Conservation (phyloP, 805 yeast genomes). For the Saturnispora dispora region DNA sequence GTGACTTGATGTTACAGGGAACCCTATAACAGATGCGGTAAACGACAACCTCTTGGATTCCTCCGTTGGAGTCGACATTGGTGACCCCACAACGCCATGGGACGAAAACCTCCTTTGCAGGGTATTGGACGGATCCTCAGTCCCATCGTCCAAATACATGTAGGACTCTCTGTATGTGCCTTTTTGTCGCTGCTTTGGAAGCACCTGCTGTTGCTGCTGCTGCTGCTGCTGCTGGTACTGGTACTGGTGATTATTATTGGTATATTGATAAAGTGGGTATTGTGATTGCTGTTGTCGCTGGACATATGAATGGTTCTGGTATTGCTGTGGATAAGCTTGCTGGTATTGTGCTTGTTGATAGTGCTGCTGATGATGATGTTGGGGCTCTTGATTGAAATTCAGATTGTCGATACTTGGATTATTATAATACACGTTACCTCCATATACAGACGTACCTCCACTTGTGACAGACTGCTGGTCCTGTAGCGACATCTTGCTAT, state of each 20-base stretch:
- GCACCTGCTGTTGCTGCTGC: conserved; percentile 8
- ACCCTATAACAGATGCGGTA: conserved; percentile 17
- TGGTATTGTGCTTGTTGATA: not conserved
- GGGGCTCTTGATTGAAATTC: not conserved
- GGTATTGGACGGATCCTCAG: conserved; percentile 1
- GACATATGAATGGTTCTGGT: conserved; percentile 4
- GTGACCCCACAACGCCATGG: conserved; percentile 18
- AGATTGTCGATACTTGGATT: not conserved
- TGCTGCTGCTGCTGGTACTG: conserved; percentile 10
- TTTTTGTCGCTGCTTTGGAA: conserved; percentile 5
- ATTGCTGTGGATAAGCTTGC: conserved; percentile 2
- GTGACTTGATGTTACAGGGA: conserved; percentile 1
- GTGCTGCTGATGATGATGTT: conserved; percentile 2
- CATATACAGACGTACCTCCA: conserved; percentile 1
- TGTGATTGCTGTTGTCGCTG: conserved; percentile 9
- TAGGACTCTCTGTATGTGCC: conserved; percentile 1
- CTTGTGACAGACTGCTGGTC: conserved; percentile 10
- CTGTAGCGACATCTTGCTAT: conserved; percentile 7
- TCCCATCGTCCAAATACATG: conserved; percentile 1
- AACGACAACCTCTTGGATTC: conserved; percentile 17
- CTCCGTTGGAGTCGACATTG: conserved; percentile 13
- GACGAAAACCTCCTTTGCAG: conserved; percentile 9
- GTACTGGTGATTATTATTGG: not conserved
- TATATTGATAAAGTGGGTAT: conserved; percentile 3
- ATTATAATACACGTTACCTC: not conserved